These are phyloP conservation scores for Candida alai DNA, from an alignment of 805 yeast genomes.

Conservation along the genomic window DNA sequence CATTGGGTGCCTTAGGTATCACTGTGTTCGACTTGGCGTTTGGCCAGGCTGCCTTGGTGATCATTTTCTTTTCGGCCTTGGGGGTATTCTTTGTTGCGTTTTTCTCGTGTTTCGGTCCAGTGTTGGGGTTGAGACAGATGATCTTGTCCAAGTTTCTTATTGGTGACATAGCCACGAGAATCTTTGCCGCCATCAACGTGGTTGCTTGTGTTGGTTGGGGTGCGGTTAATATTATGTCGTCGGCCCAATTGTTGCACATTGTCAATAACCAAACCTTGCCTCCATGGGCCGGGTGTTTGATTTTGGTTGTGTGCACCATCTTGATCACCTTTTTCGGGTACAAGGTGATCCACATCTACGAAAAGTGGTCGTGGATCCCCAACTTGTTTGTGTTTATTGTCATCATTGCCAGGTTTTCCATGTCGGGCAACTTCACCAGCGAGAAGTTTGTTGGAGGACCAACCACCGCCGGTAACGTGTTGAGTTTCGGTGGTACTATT, in stretches of 20 bases:
- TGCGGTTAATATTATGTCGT: slow-evolving; percentile 85
- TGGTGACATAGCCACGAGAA: slow-evolving; percentile 72
- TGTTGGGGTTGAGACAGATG: slow-evolving; percentile 86
- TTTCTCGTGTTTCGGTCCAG: slow-evolving; percentile 79
- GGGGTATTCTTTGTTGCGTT: slow-evolving; percentile 81
- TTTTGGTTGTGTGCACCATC: slow-evolving; percentile 65
- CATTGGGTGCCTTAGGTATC: slow-evolving; percentile 65
- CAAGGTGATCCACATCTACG: slow-evolving; percentile 74
- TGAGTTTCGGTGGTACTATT: slow-evolving; percentile 77
- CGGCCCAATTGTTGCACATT: slow-evolving; percentile 78
- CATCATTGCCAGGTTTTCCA: slow-evolving; percentile 72
- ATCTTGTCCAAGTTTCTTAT: slow-evolving; percentile 70
- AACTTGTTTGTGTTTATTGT: slow-evolving; percentile 69
- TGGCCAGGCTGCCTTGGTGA: slow-evolving; percentile 64
- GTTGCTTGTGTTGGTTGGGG: slow-evolving; percentile 95
- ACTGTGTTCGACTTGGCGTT: slow-evolving; percentile 65
- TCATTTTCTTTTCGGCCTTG: slow-evolving; percentile 67
- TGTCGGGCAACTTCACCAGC: slow-evolving; percentile 57
- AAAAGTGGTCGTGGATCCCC: slow-evolving; percentile 88
- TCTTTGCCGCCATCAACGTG: slow-evolving; percentile 72
- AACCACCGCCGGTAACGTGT: slow-evolving; percentile 68
- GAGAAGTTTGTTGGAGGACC: slow-evolving; percentile 51
- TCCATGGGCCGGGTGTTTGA: slow-evolving; percentile 86
- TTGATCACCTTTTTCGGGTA: slow-evolving; percentile 81
- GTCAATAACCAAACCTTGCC: slow-evolving; percentile 69